A percentile compares a stretch with the other conserved stretches of the same genome.
Conservation (phyloP, 2,329 filamentous ascomycete genomes). For the Clonostachys solani region DNA sequence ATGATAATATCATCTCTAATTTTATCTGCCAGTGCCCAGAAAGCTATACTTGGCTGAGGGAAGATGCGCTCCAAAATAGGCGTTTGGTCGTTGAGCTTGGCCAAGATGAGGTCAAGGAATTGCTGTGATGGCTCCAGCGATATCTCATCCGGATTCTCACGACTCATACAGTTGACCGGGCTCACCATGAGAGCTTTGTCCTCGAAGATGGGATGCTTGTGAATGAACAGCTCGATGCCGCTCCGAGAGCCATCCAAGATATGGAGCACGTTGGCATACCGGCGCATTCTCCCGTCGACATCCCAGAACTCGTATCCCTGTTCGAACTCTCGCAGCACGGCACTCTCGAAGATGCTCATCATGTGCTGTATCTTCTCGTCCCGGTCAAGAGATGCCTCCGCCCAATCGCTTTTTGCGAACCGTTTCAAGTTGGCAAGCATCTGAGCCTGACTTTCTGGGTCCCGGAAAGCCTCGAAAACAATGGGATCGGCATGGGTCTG, state of each 20-base stretch:
- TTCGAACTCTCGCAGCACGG: constrained; percentile 87
- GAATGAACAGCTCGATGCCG: constrained; percentile 79
- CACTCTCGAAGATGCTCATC: constrained; percentile 82
- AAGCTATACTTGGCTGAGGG: constrained; percentile 63
- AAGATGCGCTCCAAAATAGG: constrained; percentile 80
- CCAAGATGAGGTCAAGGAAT: constrained; percentile 74
- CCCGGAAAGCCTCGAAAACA: constrained; percentile 80
- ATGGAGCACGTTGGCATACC: constrained; percentile 83
- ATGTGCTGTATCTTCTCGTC: constrained; percentile 71
- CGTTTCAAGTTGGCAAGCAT: constrained; percentile 78
- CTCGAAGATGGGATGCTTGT: constrained; percentile 80
- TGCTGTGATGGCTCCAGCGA: constrained; percentile 74
- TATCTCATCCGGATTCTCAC: constrained; percentile 59
- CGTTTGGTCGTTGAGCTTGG: constrained; percentile 78
- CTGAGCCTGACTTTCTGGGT: constrained; percentile 85
- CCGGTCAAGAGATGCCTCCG: constrained; percentile 67
- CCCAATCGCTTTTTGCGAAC: constrained; percentile 79
- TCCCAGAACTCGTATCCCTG: constrained; percentile 88
- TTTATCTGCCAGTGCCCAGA: constrained; percentile 76
- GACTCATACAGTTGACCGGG: constrained; percentile 77
- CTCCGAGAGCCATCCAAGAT: constrained; percentile 76
- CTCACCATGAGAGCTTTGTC: constrained; percentile 64
- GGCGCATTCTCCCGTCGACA: constrained; percentile 81
- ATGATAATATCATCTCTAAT: constrained; percentile 79
- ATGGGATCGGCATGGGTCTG: constrained; percentile 74